phyloP scores from a whole-genome alignment of 2,329 filamentous ascomycete species.

The Ophiocordyceps robertsii region DNA sequence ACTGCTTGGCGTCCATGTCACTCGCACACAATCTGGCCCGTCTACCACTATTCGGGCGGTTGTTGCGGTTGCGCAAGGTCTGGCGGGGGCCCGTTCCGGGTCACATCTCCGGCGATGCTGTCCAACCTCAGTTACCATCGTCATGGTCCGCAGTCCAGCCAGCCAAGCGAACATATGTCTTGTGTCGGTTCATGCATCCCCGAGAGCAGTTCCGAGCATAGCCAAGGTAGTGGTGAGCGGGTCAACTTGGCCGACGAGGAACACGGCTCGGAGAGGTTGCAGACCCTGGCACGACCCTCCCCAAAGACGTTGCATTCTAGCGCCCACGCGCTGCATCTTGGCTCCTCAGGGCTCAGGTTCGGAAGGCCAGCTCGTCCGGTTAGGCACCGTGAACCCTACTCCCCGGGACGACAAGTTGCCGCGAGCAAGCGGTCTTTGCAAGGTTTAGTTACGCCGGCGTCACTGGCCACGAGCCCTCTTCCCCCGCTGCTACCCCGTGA shows the following conservation, averaged over 20 bases:
- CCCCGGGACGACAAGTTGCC: no score
- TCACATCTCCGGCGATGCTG: not conserved
- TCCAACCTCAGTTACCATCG: not conserved
- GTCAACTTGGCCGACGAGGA: no score
- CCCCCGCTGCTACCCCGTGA: no score
- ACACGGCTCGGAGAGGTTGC: not conserved
- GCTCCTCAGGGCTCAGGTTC: not conserved
- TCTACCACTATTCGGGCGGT: not conserved
- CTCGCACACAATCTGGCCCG: not conserved
- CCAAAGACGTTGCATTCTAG: not conserved
- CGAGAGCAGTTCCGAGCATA: no score
- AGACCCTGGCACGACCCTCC: not conserved
- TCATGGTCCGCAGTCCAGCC: not conserved
- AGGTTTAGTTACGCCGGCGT: no score
- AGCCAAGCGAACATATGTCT: no score
- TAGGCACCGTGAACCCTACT: no score
- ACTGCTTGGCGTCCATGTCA: not conserved
- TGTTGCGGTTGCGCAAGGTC: not conserved
- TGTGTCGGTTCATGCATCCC: no score
- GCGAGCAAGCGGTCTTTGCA: no score
- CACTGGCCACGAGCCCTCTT: no score
- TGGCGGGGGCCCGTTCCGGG: not conserved
- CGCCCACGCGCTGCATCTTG: not conserved
- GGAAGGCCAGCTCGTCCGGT: not conserved
- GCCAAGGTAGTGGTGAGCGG: no score